Evolutionary conservation across 371 early-diverging fungal species (phyloP), one percentile per base, ranked within the genome.

Genomic region (Haplosporangium sp.): DNA sequence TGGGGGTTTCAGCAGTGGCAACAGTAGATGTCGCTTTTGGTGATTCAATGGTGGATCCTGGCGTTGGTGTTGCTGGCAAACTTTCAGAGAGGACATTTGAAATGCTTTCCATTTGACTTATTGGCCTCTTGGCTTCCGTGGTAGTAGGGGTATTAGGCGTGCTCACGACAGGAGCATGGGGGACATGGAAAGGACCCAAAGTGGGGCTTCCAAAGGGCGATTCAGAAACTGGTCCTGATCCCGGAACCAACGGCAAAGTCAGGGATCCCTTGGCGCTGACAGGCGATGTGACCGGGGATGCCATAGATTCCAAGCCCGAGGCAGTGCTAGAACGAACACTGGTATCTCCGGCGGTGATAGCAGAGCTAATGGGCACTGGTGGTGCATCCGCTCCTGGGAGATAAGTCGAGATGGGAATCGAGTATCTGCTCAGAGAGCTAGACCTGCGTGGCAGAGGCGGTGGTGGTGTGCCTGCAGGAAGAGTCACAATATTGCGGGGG

Each of bases 381-480:
- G 75, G 75, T 10, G 70, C 75, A 52, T 75, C 75, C 2, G 59
- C 59, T 8, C 54, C 67, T 41, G 75, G 50, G 21, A 69, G 52
- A 40, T 69, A 75, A 10, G 69, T 57, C 45, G 62, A 56, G 36
- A 75, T 52, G 5, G 75, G 75, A 23, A 75, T 65, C 50, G 75
- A 75, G 59, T 66, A 66, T 38, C 75, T 55, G 48, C 51, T 66
- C 70, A 75, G 59, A 0, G 75, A 75, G 37, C 75, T 75, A 21
- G 70, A 69, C 21, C 75, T 60, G 36, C 69, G 75, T 38, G 75
- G 75, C 50, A 75, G 43, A 41, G 75, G 75, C 38, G 75, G 75
- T 4, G 65, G 70, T 18, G 75, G 75, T 9, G 70, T 50, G 36
- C 70, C 70, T 16, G 70, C 70, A 21, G 75, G 75, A 10, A 75